Base-by-base conservation (phyloP, 1,284 basidiomycete genomes). In the Heterobasidion occidentale region DNA sequence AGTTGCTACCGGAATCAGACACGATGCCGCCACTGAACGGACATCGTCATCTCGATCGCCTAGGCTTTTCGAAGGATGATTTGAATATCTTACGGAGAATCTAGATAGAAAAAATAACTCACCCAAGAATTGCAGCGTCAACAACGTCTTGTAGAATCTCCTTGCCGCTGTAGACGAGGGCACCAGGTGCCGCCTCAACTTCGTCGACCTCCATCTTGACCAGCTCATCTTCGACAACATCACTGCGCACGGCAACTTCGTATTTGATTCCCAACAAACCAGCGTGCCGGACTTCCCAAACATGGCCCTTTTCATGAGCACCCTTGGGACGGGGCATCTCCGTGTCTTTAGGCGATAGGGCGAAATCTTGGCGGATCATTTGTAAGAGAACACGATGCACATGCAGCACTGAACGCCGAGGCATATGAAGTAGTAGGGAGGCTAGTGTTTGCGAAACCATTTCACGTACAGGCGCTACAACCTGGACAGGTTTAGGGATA, bases 201-300 rank as follows among this genome's bases (percentile, higher is more conserved):
- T 42, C 60, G 7, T 60, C 46, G 17, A 15, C 52, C 20, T 36
- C 49, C 34, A 46, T 44, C 15, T 36, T 20, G 33, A 11, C 20
- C 6, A 17, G 17, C 9, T 60, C 62, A 9, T 65, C 62, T 53
- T 84, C 80, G 59, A 98, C 85, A 36, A 97, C 71, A 67, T 97
- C 94, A 54, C 78, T 82, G 63, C 94, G 77, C 27, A 98, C 94
- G 11, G 95, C 94, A 35, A 99, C 94, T 70, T 98, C 92, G 69
- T 99, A 99, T 73, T 97, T 98, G 70, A 99, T 85, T 0, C 97
- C 97, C 3, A 99, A 80, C 55, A 99, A 73, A 36, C 97, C 97
- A 2, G 97, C 96, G 74, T 99, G 97, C 52, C 97, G 80, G 52
- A 99, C 90, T 72, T 99, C 94, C 97, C 97, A 99, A 5, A 95